These are phyloP conservation scores for Alternaria viburni DNA, from an alignment of 2,329 filamentous ascomycete genomes.

Conservation along the genomic window DNA sequence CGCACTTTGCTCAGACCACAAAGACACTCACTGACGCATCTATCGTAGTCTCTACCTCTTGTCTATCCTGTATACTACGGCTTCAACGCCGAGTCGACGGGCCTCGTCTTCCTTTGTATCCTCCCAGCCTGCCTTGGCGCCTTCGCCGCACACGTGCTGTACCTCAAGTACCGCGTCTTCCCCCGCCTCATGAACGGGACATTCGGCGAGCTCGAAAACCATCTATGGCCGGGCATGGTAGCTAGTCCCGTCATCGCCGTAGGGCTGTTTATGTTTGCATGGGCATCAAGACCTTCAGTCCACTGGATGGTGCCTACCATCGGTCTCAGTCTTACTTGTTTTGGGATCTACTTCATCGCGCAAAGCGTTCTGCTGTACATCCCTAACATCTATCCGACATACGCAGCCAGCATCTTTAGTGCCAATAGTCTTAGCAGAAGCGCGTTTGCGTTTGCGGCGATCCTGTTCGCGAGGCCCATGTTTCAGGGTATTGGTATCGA, in stretches of 20 bases:
- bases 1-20: background rate
- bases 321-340: constrained; percentile 57
- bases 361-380: constrained; percentile 67
- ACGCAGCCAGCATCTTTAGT: constrained; percentile 60
- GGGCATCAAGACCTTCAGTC: constrained; percentile 67
- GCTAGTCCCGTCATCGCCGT: constrained; percentile 63
- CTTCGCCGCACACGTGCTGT: constrained; percentile 70
- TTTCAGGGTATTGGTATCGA: constrained; percentile 65
- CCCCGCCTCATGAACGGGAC: constrained; percentile 66
- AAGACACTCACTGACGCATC: background rate
- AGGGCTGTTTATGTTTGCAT: constrained; percentile 66
- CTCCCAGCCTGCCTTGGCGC: constrained; percentile 73
- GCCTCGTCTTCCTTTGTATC: constrained; percentile 83
- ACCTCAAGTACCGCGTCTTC: constrained; percentile 76
- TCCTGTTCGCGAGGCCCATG: constrained; percentile 65
- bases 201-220: constrained; percentile 72
- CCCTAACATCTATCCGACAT: constrained; percentile 65
- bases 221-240: constrained; percentile 72
- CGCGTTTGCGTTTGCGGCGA: constrained; percentile 63
- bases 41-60: constrained; percentile 53
- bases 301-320: constrained; percentile 65
- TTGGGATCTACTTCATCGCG: constrained; percentile 44
- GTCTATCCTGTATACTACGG: constrained; percentile 79
- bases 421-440: constrained; percentile 64
- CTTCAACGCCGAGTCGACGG: constrained; percentile 73